Evolutionary conservation across 768 basidiomycete genomes (phyloP).

Genomic region (Kondoa malvinella): DNA sequence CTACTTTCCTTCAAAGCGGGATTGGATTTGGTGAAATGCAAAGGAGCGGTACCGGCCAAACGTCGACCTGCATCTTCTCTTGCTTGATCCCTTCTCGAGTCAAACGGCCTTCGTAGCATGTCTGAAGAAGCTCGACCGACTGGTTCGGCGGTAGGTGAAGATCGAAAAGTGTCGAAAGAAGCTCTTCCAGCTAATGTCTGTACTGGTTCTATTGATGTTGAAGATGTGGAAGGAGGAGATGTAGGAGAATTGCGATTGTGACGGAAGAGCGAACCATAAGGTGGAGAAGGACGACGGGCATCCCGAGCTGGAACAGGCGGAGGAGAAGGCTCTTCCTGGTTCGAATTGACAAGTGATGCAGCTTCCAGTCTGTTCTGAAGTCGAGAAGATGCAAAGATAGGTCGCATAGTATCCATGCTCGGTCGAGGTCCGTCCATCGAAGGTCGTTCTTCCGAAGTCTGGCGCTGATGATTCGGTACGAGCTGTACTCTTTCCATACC

Average conservation of each 20-base stretch:
- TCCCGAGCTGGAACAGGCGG: background rate
- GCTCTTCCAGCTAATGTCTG: background rate
- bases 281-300: background rate
- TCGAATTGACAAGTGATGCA: background rate
- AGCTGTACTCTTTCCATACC: slow-evolving; percentile 7
- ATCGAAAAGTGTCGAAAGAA: background rate
- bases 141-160: background rate
- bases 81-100: background rate
- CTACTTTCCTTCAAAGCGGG: background rate
- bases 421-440: background rate
- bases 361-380: slow-evolving; percentile 1
- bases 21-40: background rate
- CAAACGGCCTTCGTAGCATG: background rate
- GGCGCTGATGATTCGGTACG: background rate
- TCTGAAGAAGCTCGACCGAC: background rate
- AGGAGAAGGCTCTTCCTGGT: background rate
- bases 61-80: background rate
- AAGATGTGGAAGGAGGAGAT: background rate
- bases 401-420: background rate
- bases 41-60: background rate
- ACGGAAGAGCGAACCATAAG: background rate
- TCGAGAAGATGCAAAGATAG: slow-evolving; percentile 3
- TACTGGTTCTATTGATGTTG: background rate
- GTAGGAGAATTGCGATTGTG: background rate
- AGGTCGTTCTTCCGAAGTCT: background rate